Base-by-base conservation (phyloP, 306 rosid genomes). In the Fagus crenata region DNA sequence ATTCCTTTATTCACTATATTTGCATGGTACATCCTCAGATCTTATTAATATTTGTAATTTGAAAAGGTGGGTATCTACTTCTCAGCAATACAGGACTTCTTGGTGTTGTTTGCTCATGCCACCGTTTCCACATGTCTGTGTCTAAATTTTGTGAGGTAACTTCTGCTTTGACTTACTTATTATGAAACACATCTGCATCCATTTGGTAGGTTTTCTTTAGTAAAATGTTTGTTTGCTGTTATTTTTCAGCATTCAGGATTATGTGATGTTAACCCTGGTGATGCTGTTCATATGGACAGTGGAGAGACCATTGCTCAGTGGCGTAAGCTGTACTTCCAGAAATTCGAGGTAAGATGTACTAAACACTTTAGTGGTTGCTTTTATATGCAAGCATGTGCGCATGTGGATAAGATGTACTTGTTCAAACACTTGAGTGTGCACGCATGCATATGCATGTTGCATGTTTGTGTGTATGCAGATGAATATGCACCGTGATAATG, bases 71-170 rank as follows among this genome's bases (percentile, higher is more conserved):
- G 17, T 53, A 60, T 77, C 80, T 84, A 53, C 84, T 84, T 53
- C 71, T 84, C 74, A 84, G 84, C 71, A 80, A 77, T 80, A 84
- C 87, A 22, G 87, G 87, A 80, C 84, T 80, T 76, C 75, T 84
- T 53, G 92, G 92, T 74, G 82, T 88, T 83, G 88, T 90, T 80
- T 90, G 91, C 84, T 86, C 87, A 46, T 90, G 96, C 80, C 96
- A 90, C 59, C 68, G 13, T 80, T 56, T 78, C 69, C 92, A 85
- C 88, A 90, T 88, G 96, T 90, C 92, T 12, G 87, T 89, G 49
- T 77, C 79, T 4, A 88, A 88, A 83, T 90, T 90, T 88, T 90
- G 92, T 35, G 90, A 90, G 96, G 96, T 88, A 81, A 49, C 67
- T 76, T 55, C 67, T 35, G 28, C 60, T 68, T 72, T 39, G 42